Percentiles rank a stretch among this genome's conserved stretches.
Conservation (phyloP, 306 rosid species). For the Lathyrus tuberosus region DNA sequence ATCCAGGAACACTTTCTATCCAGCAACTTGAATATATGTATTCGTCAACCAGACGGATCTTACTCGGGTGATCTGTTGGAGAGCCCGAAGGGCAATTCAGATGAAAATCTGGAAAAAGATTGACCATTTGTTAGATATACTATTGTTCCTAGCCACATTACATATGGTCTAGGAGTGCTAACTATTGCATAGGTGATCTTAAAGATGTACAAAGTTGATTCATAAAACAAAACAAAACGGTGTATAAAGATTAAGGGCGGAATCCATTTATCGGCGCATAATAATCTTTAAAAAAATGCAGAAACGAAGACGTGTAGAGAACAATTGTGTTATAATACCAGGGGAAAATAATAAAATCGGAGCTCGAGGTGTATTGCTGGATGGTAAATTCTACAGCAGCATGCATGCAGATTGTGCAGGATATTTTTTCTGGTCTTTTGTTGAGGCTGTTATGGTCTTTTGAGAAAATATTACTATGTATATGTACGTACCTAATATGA, state of each 20-base stretch:
- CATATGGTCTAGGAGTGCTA: conserved; percentile 56
- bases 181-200: conserved; percentile 55
- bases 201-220: conserved; percentile 67
- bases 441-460: conserved; percentile 43
- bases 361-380: conserved; percentile 52
- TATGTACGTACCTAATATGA: conserved; percentile 40
- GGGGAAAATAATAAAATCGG: conserved; percentile 63
- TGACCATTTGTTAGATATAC: conserved; percentile 44
- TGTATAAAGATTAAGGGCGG: conserved; percentile 39
- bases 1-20: conserved; percentile 75
- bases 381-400: conserved; percentile 52
- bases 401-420: conserved; percentile 60
- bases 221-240: conserved; percentile 31
- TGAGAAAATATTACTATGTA: conserved; percentile 49
- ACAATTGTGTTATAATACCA: conserved; percentile 57
- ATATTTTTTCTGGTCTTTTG: conserved; percentile 41
- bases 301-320: conserved; percentile 57
- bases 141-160: conserved; percentile 50
- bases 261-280: conserved; percentile 31
- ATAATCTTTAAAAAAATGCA: conserved; percentile 42
- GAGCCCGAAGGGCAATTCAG: conserved; percentile 72
- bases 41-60: conserved; percentile 92
- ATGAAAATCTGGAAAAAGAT: conserved; percentile 56
- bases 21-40: conserved; percentile 83
- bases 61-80: conserved; percentile 74